Evolutionary conservation across 345 rosid species (phyloP), one percentile per base, ranked within the genome.

Genomic region (Eucalyptus marginata): DNA sequence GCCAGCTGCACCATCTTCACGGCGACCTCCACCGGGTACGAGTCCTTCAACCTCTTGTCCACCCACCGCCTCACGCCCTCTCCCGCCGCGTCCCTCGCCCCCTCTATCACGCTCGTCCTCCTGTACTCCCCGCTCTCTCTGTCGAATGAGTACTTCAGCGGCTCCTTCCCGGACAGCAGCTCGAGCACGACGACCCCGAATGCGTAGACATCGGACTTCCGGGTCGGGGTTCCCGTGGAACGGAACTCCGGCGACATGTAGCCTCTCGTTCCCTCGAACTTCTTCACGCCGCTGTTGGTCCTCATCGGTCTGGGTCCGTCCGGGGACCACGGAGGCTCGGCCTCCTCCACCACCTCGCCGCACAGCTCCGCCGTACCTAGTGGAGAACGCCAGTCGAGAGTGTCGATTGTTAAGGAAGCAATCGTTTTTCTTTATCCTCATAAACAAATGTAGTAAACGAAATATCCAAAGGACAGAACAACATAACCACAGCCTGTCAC

Each of bases 21-120:
- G 10, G 91, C 95, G 68, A 93, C 97, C 20, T 93, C 96, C 89
- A 94, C 91, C 25, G 95, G 96, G 71, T 87, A 95, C 43, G 97
- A 95, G 81, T 95, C 96, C 88, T 88, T 93, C 89, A 94, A 36
- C 89, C 94, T 93, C 93, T 90, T 88, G 87, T 95, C 96, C 62
- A 93, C 89, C 97, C 95, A 94, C 71, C 71, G 86, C 92, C 95
- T 94, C 90, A 93, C 89, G 59, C 88, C 92, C 13, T 86, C 91
- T 5, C 76, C 86, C n/a, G 62, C 90, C 2, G 90, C 94, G 56
- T 54, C 93, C 80, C 92, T 59, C 11, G 96, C 97, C 18, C 87
- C 87, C 29, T 94, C 95, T 40, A 93, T 90, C 52, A 94, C 88
- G 76, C 95, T 92, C 89, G 90, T 58, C 59, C 94, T 89, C 31